Conservation (phyloP, 495 filamentous ascomycete genomes). For the Lophiostoma macrostomum region DNA sequence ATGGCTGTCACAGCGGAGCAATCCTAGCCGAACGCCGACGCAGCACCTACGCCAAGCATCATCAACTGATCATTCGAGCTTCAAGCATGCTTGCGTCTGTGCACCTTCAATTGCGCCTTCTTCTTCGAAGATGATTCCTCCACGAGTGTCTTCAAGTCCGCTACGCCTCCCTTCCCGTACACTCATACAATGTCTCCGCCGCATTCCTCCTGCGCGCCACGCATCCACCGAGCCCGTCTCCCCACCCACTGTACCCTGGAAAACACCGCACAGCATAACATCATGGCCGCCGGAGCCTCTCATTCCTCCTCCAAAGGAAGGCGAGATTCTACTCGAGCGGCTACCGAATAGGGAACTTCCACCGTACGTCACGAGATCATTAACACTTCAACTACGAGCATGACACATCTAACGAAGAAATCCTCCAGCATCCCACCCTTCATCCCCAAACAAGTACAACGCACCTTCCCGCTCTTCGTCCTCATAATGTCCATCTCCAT, state of each 20-base stretch:
- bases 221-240: slow-evolving; percentile 3
- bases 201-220: slow-evolving; percentile 8
- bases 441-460: slow-evolving; percentile 32
- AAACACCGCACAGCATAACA: slow-evolving; percentile 32
- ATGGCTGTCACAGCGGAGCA: no score
- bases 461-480: slow-evolving; percentile 58
- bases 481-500: slow-evolving; percentile 60
- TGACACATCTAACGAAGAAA: neutral
- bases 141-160: neutral
- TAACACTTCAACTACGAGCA: neutral
- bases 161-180: slow-evolving; percentile 7
- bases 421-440: slow-evolving; percentile 21
- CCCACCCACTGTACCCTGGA: slow-evolving; percentile 26
- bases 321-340: slow-evolving; percentile 24
- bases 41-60: neutral
- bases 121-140: slow-evolving; percentile 9
- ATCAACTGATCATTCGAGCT: neutral
- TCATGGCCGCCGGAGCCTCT: slow-evolving; percentile 31
- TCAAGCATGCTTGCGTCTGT: neutral
- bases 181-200: slow-evolving; percentile 8
- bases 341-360: slow-evolving; percentile 24
- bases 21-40: no score
- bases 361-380: slow-evolving; percentile 5
- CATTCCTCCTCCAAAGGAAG: slow-evolving; percentile 24
- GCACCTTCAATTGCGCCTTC: neutral